Percentiles rank a stretch among this genome's conserved stretches.
Evolutionary conservation across 2,329 filamentous ascomycete species (phyloP).

Genomic region (Aspergillus sojae): DNA sequence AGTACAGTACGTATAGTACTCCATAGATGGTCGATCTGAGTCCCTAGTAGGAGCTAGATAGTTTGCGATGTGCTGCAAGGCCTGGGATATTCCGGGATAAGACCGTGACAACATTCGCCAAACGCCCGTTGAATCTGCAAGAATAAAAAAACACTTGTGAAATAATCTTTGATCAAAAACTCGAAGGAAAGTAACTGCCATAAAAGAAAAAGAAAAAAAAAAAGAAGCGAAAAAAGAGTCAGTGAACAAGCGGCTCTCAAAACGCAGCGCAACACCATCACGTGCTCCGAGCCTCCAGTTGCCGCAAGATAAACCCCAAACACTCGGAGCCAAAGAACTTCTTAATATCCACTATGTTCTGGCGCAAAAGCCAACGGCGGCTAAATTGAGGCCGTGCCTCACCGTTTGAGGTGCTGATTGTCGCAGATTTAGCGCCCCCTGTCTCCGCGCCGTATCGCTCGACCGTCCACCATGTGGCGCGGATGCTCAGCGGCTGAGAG

Average conservation of each 20-base stretch:
- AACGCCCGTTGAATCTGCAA: too few relatives aligned
- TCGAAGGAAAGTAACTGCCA: background rate
- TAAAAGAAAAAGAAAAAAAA: background rate
- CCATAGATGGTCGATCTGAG: too few relatives aligned
- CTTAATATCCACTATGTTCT: slow-evolving; percentile 3
- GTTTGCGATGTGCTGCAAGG: background rate
- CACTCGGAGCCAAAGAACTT: background rate
- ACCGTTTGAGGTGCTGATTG: slow-evolving; percentile 19
- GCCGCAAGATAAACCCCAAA: background rate
- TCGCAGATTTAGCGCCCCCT: slow-evolving; percentile 31
- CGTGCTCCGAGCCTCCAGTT: background rate
- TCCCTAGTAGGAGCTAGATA: background rate
- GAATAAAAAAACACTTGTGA: background rate
- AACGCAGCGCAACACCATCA: background rate
- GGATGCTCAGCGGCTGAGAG: slow-evolving; percentile 21
- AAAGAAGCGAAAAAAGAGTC: background rate
- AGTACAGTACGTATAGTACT: too few relatives aligned
- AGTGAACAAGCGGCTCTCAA: background rate
- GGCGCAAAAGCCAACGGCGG: slow-evolving; percentile 29
- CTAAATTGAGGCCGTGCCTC: slow-evolving; percentile 22
- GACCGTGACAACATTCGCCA: too few relatives aligned
- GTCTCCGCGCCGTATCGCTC: slow-evolving; percentile 22
- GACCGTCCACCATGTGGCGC: slow-evolving; percentile 13
- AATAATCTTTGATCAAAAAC: background rate
- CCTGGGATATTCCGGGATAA: too few relatives aligned